phyloP scores from a whole-genome alignment of 192 early-diverging fungal species.

The Coemansia reversa region DNA sequence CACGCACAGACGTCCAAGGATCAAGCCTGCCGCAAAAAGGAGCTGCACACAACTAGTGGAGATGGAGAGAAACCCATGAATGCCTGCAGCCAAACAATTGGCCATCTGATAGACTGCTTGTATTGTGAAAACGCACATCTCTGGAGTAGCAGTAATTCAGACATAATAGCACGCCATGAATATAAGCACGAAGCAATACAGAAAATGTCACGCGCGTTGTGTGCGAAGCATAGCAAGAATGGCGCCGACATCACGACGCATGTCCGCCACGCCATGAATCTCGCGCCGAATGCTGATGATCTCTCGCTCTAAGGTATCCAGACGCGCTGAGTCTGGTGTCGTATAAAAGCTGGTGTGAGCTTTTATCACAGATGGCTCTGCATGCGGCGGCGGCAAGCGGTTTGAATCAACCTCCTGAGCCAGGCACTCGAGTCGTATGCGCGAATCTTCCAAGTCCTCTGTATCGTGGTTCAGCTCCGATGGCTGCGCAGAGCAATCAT shows the following conservation, averaged over 20 bases:
- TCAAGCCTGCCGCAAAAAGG: background rate
- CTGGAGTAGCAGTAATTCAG: background rate
- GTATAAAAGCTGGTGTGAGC: background rate
- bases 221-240: constrained; percentile 19
- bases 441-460: background rate
- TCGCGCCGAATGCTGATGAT: constrained; percentile 17
- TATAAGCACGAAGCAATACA: background rate
- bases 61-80: background rate
- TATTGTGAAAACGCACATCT: background rate
- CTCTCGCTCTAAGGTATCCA: constrained; percentile 20
- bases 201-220: background rate
- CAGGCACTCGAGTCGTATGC: constrained; percentile 9
- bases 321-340: constrained; percentile 1
- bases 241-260: constrained; percentile 22
- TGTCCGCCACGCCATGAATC: constrained; percentile 23
- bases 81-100: background rate
- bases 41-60: background rate
- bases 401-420: background rate
- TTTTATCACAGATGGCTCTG: background rate
- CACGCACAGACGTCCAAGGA: background rate
- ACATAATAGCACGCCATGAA: background rate
- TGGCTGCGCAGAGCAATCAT: background rate
- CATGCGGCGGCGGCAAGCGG: background rate
- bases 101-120: background rate
- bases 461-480: background rate